Conservation (phyloP, 164 flowering plant species). For the Dillenia turbinata region DNA sequence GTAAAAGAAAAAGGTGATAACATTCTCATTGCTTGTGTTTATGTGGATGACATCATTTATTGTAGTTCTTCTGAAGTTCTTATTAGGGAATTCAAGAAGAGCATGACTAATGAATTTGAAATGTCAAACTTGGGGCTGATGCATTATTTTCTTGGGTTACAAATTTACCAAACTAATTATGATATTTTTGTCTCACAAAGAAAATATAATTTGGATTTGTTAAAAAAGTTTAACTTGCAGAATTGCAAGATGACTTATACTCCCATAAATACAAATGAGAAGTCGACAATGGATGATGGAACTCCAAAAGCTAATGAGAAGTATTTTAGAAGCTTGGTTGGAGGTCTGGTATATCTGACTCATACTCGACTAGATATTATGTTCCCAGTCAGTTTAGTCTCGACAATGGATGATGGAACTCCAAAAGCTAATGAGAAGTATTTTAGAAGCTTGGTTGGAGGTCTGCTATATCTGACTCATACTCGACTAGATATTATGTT, state of each 20-base stretch:
- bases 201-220: constrained; percentile 7
- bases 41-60: constrained; percentile 6
- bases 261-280: too few species aligned
- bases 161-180: not conserved
- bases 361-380: too few species aligned
- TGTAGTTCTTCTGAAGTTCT: not conserved
- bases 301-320: not conserved
- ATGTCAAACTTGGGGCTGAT: constrained; percentile 12
- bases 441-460: constrained; percentile 16
- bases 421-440: not conserved
- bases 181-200: constrained; percentile 9
- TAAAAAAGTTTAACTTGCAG: constrained; percentile 2
- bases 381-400: too few species aligned
- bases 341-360: too few species aligned
- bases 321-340: too few species aligned
- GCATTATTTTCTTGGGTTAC: constrained; percentile 12
- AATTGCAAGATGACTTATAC: not conserved
- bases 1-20: not conserved
- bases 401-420: not conserved
- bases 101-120: constrained; percentile 13
- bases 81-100: constrained; percentile 8
- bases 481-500: constrained; percentile 11
- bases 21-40: constrained; percentile 5
- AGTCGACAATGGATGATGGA: too few species aligned
- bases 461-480: constrained; percentile 9